phyloP scores from a whole-genome alignment of 768 basidiomycete species.

The Mycena maculata region DNA sequence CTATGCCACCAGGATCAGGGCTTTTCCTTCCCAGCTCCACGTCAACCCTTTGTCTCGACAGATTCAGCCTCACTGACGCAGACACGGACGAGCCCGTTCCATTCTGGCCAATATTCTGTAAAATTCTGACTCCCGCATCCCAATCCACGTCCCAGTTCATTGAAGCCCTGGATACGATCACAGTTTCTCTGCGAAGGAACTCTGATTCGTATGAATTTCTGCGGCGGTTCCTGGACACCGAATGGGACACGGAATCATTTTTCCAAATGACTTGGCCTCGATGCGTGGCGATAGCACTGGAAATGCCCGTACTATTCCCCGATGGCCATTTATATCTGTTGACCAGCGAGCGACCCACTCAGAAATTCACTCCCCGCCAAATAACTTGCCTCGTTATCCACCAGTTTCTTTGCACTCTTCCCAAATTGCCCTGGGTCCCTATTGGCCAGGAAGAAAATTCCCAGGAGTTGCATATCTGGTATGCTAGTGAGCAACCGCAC shows the following conservation, averaged over 20 bases:
- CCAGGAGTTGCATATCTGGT: conserved; percentile 31
- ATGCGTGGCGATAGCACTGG: conserved; percentile 22
- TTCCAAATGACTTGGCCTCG: conserved; percentile 21
- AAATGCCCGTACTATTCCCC: conserved; percentile 27
- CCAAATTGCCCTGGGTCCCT: conserved; percentile 19
- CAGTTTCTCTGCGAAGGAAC: conserved; percentile 16
- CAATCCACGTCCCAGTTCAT: conserved; percentile 15
- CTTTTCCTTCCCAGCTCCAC: conserved; percentile 26
- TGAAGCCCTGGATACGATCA: conserved; percentile 27
- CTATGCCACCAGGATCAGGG: too few relatives aligned
- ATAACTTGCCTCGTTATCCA: conserved; percentile 30
- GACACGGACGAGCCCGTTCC: conserved; percentile 17
- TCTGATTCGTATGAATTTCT: conserved; percentile 10
- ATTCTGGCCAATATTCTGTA: conserved; percentile 22
- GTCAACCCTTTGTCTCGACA: conserved; percentile 1
- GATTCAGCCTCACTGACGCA: conserved; percentile 24
- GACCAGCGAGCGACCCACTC: not conserved
- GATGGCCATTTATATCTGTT: conserved; percentile 11
- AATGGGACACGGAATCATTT: not conserved
- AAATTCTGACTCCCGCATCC: conserved; percentile 5
- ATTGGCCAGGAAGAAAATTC: conserved; percentile 19
- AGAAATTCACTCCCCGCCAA: conserved; percentile 1
- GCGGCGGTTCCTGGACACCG: not conserved
- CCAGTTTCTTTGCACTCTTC: conserved; percentile 31
- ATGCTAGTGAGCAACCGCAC: conserved; percentile 24